Evolutionary conservation across 2,329 filamentous ascomycete genomes (phyloP).

Genomic region (Didymosphaeria variabile): DNA sequence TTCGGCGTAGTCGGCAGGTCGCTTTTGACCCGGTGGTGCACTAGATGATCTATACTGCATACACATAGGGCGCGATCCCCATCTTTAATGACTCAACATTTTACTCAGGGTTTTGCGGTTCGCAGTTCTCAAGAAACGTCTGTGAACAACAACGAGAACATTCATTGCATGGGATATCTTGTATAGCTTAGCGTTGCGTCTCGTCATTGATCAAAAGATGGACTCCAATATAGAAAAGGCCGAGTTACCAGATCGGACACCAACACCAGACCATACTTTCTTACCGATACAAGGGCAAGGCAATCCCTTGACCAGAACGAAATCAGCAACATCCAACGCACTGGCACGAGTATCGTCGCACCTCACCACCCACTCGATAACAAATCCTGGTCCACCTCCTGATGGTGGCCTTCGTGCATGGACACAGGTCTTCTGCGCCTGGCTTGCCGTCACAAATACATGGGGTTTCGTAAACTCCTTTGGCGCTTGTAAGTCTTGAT

Average conservation of each 20-base stretch:
- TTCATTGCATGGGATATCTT: neutral
- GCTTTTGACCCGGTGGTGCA: slow-evolving; percentile 3
- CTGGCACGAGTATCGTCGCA: slow-evolving; percentile 44
- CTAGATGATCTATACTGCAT: neutral
- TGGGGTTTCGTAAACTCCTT: slow-evolving; percentile 49
- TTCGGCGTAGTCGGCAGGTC: slow-evolving; percentile 4
- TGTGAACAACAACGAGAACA: too few species aligned
- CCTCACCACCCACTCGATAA: slow-evolving; percentile 42
- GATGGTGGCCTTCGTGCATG: slow-evolving; percentile 53
- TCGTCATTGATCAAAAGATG: slow-evolving; percentile 13
- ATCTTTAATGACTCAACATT: slow-evolving; percentile 6
- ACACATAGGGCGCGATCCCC: slow-evolving; percentile 4
- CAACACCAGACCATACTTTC: slow-evolving; percentile 12
- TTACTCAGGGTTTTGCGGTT: neutral
- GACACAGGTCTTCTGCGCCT: slow-evolving; percentile 43
- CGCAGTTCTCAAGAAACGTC: neutral
- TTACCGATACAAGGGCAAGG: slow-evolving; percentile 14
- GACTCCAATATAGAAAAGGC: slow-evolving; percentile 19
- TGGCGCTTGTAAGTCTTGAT: slow-evolving; percentile 6
- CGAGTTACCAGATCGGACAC: slow-evolving; percentile 20
- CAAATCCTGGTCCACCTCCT: slow-evolving; percentile 49
- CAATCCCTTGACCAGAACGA: slow-evolving; percentile 22
- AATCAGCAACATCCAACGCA: slow-evolving; percentile 24
- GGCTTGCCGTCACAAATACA: slow-evolving; percentile 40
- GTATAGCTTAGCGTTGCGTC: neutral